Conservation (phyloP, 176 grass and related monocot genomes). For the Oryza longistaminata region DNA sequence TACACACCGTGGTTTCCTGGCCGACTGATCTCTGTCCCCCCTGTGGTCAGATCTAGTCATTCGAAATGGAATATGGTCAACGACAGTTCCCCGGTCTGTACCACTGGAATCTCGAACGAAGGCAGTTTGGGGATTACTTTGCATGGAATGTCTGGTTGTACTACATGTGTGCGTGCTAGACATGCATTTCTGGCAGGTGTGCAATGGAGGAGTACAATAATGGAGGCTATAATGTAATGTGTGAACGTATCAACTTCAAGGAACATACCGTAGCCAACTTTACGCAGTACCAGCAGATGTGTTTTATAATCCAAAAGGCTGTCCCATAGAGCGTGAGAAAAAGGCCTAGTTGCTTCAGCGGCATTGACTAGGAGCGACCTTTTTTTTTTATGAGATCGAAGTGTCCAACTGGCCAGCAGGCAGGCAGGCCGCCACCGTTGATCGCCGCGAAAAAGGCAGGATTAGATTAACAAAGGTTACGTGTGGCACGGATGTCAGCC, state of each 20-base stretch:
- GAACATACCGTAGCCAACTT: not conserved
- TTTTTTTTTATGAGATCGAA: slow-evolving; percentile 32
- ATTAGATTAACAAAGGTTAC: not conserved
- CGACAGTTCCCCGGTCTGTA: not conserved
- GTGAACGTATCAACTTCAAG: slow-evolving; percentile 12
- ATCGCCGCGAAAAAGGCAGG: not conserved
- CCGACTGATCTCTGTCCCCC: not conserved
- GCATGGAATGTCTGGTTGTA: slow-evolving; percentile 20
- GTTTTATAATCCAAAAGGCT: too few relatives aligned
- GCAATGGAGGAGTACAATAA: slow-evolving; percentile 13
- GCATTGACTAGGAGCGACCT: slow-evolving; percentile 11
- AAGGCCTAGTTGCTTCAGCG: not conserved
- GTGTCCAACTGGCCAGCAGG: not conserved
- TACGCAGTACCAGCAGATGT: too few relatives aligned
- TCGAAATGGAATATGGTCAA: slow-evolving; percentile 16
- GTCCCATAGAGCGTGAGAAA: slow-evolving; percentile 24
- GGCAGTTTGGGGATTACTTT: slow-evolving; percentile 12
- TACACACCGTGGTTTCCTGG: not conserved
- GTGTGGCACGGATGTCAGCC: not conserved
- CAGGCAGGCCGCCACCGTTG: slow-evolving; percentile 2
- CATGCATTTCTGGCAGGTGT: slow-evolving; percentile 1
- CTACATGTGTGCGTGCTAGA: not conserved
- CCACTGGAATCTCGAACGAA: slow-evolving; percentile 28
- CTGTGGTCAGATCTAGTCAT: not conserved
- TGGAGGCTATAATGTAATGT: not conserved